Base-by-base conservation (phyloP, 2,329 filamentous ascomycete genomes). In the Arthroderma sp. region DNA sequence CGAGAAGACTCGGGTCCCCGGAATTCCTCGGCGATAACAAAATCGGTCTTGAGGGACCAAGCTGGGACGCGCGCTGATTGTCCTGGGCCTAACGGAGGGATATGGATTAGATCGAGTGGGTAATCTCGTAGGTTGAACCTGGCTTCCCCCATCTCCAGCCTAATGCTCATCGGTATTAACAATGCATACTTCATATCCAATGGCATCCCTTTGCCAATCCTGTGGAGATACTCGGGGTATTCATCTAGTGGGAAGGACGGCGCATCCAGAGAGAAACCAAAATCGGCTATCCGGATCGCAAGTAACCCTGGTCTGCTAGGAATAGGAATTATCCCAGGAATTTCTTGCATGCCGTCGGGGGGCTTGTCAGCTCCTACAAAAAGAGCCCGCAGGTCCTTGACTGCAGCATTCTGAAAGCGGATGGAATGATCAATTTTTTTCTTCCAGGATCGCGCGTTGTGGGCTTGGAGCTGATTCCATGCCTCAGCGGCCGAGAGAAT, bases 151-250 rank as follows among this genome's bases (percentile, higher is more conserved):
- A 96, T 91, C 60, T 87, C 87, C 61, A 98, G 80, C 62, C 89
- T 84, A 1, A 98, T 79, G 69, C 87, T 87, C 84, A 96, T 89
- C 0, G 93, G 94, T 9, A 98, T 77, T 17, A 98, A 79, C 19
- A 98, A 77, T 8, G 89, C 84, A 69, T 97, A 98, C 66, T 91
- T 78, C 81, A 90, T 98, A 66, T 94, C 85, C 61, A 83, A 79
- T 0, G 93, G 93, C 83, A 98, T 94, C 0, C 93, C 93, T 73
- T 98, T 98, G n/a, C 93, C 93, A 58, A 97, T 85, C 52, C 83
- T 82, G 67, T 96, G 81, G 25, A 98, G 76, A 68, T 95, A 98
- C 15, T 86, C 81, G 0, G 91, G 87, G 56, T 91, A 82, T 11
- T 95, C 84, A 2, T 82, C 78, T 59, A 95, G 76, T 0, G 90